phyloP scores from a whole-genome alignment of 805 yeast genomes.

The Aciculoconidium aculeatum region DNA sequence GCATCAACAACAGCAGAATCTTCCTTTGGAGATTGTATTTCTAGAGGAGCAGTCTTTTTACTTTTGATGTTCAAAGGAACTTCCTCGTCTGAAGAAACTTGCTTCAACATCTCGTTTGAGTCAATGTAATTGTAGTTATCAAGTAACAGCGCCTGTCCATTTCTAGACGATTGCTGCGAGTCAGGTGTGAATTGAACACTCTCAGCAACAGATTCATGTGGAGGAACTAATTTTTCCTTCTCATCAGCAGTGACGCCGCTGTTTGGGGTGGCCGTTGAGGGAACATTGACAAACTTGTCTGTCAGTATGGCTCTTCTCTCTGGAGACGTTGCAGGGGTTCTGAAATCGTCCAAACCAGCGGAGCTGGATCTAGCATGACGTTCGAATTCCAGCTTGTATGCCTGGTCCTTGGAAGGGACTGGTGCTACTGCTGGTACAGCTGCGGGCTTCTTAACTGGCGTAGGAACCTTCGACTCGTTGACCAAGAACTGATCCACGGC shows the following conservation, averaged over 20 bases:
- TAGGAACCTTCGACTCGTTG: not conserved
- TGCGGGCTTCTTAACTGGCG: constrained; percentile 1
- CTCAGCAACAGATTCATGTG: constrained; percentile 25
- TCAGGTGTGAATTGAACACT: constrained; percentile 21
- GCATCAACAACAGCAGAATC: constrained; percentile 1
- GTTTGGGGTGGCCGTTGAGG: constrained; percentile 1
- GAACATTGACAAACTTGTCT: constrained; percentile 2
- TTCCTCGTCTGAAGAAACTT: too few relatives aligned
- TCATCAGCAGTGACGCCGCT: constrained; percentile 4
- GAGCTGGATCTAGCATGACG: constrained; percentile 33
- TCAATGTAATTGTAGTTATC: constrained; percentile 30
- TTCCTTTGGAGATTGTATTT: too few relatives aligned
- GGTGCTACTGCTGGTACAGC: constrained; percentile 1
- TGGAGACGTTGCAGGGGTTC: constrained; percentile 19
- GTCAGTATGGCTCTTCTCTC: constrained; percentile 10
- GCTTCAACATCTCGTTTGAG: constrained; percentile 1
- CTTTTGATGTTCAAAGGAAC: constrained; percentile 1
- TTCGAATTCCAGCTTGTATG: constrained; percentile 9
- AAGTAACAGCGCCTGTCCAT: constrained; percentile 10
- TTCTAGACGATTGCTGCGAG: too few relatives aligned
- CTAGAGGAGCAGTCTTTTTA: not conserved
- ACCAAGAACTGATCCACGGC: constrained; percentile 28
- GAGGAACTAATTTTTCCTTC: too few relatives aligned
- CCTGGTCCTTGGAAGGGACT: constrained; percentile 2
- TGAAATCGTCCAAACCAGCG: constrained; percentile 26